Evolutionary conservation across 352 stramenopile species (phyloP), one percentile per base, ranked within the genome.

Genomic region (Pythium biforme): DNA sequence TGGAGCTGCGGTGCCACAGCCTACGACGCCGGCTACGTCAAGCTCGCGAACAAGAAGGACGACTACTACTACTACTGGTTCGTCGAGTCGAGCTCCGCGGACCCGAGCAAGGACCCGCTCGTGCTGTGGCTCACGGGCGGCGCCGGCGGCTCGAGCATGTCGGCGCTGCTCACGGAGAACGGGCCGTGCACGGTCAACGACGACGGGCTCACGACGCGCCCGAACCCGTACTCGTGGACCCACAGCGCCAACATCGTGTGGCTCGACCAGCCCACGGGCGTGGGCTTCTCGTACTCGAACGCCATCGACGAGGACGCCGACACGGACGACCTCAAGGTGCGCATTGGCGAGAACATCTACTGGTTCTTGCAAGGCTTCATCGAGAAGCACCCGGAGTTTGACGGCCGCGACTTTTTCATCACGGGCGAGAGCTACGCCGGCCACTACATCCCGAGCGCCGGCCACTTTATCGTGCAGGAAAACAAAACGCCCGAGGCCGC

Each of bases 61-160:
- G 70, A 77, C 29, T 62, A 88, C 55, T 89, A 85, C 69, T 90
- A 86, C 50, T 90, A 89, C 64, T 89, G 79, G 81, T 85, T 75
- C 51, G 70, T 86, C n/a, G 72, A 88, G 62, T 86, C 81, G 9
- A 59, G 65, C 29, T 69, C 51, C 3, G 8, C 2, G 11, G 50
- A 72, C 7, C 59, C 75, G 3, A 51, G 19, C 11, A 76, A 63
- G 20, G 81, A 83, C n/a, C 77, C 81, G 26, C 60, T 90, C 3
- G 58, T 89, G 26, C 25, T 90, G 17, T 90, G 81, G 81, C 71
- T 90, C 39, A 79, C 76, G 9, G 79, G 81, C 7, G 81, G 79
- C 2, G 75, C 81, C 8, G 81, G 79, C 0, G 49, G 22, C 15
- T 72, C 66, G 11, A 75, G 76, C 41, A 70, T 73, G 23, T 60